Evolutionary conservation across 1,284 basidiomycete species (phyloP).

Genomic region (Tetrapyrgos nigripes): DNA sequence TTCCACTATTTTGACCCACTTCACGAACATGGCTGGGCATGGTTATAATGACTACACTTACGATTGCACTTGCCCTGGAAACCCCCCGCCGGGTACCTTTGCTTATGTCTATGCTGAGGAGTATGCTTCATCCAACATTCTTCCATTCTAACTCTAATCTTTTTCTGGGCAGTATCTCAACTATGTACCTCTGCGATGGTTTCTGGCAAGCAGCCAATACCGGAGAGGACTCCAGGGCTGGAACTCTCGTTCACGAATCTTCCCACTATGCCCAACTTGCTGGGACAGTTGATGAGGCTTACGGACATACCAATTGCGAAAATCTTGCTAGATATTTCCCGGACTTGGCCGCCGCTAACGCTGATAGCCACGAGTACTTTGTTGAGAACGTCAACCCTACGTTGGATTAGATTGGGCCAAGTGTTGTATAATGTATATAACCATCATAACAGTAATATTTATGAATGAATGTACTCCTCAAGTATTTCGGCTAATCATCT

Average conservation of each 20-base stretch:
- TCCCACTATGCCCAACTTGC: conserved; percentile 55
- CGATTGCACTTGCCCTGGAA: too few species aligned
- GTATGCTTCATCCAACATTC: too few species aligned
- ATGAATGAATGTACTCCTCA: too few species aligned
- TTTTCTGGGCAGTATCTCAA: conserved; percentile 41
- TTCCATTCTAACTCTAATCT: not conserved
- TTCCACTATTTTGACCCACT: too few species aligned
- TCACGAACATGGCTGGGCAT: too few species aligned
- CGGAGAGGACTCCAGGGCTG: conserved; percentile 50
- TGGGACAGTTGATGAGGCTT: conserved; percentile 51
- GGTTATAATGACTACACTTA: too few species aligned
- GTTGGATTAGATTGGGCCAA: too few species aligned
- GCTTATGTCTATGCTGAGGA: too few species aligned
- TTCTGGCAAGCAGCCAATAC: conserved; percentile 53
- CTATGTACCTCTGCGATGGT: conserved; percentile 51
- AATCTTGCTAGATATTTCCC: conserved; percentile 46
- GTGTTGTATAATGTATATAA: too few species aligned
- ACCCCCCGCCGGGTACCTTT: too few species aligned
- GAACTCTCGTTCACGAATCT: conserved; percentile 37
- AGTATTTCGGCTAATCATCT: too few species aligned
- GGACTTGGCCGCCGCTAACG: conserved; percentile 47
- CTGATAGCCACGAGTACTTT: conserved; percentile 59
- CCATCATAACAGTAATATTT: too few species aligned
- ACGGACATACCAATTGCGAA: conserved; percentile 48
- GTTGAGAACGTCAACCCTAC: conserved; percentile 57